Base-by-base conservation (phyloP, 2,329 filamentous ascomycete genomes). In the Ophiobolus disseminans region DNA sequence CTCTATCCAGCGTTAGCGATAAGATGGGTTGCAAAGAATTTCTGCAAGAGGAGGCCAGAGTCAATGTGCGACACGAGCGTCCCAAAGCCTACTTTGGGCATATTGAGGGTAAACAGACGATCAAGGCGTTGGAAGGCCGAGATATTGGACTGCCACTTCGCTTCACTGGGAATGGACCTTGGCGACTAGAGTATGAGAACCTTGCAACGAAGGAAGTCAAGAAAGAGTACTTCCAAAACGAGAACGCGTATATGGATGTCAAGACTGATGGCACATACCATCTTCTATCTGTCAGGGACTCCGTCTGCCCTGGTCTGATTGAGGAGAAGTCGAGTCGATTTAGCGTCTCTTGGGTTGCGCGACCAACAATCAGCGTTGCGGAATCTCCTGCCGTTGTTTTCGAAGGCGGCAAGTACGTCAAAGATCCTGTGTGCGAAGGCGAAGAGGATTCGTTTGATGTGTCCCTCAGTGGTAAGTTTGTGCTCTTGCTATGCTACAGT, bases 361-460 rank as follows among this genome's bases (percentile, higher is more conserved):
- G 92, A 37, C 95, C 94, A 1, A 79, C 85, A 54, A 80, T 95
- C 32, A 82, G 81, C 11, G 70, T 94, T 36, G 78, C 86, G 5
- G 82, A 88, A 50, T 84, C 59, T n/a, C 79, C 85, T 3, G 82
- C 86, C 37, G 80, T 90, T 37, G 77, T 77, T 9, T 73, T 66
- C 13, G 65, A 80, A 26, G 77, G 79, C 13, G 77, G 79, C 21
- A 79, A 80, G 25, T 89, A 87, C 67, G 70, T 86, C 60, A 95
- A 95, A 73, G 82, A 86, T 32, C 87, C 92, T 52, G 87, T 99
- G 22, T 99, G 94, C 67, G 92, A 99, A 76, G 93, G 93, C 22
- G 93, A 97, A 53, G 89, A 96, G 65, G 93, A 97, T 70, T 86
- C 86, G 3, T 86, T 97, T 45, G 91, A 97, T 65, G 78, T 99